Base-by-base conservation (phyloP, 805 yeast species). In the Saccharomycopsis selenospora region DNA sequence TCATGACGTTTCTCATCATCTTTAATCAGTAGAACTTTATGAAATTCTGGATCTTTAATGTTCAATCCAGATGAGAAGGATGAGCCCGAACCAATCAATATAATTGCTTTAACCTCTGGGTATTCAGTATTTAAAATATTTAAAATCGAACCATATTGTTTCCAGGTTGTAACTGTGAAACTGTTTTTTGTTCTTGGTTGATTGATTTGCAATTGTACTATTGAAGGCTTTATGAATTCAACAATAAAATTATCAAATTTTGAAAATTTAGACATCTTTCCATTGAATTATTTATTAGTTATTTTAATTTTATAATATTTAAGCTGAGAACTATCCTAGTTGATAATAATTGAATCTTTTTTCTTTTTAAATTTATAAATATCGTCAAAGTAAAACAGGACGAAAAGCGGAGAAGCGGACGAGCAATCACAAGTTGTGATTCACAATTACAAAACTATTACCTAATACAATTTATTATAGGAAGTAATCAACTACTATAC, bases 41-140 rank as follows among this genome's bases (percentile, higher is more conserved):
- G 17, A 8, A 14, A n/a, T 2, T 23, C 23, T 2, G 49, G 48
- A 42, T 56, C 30, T 2, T 71, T 70, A 57, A 85, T 60, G 59
- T 85, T 82, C 53, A 85, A 68, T 0, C 95, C 95, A 3, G 86
- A 69, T 24, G 80, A 68, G 57, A 85, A 80, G 11, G 81, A 70
- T 22, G 64, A 64, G 6, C 83, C 83, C 1, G 60, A 66, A 0
- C 82, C 80, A 1, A 80, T 72, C 0, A 85, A 66, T 5, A 85
- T 70, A 26, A 82, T 75, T 6, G 72, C 77, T 22, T 76, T 73
- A 23, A 80, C 40, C 22, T 40, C 72, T 1, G 63, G 64, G 2
- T 71, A 62, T 42, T 70, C 72, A 3, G 54, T 45, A 42, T 75
- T 78, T 22, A 85, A 66, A 38, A 56, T 53, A 17, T 61, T 57